Evolutionary conservation across 176 grass and related monocot genomes (phyloP).

Genomic region (Musa acuminata): DNA sequence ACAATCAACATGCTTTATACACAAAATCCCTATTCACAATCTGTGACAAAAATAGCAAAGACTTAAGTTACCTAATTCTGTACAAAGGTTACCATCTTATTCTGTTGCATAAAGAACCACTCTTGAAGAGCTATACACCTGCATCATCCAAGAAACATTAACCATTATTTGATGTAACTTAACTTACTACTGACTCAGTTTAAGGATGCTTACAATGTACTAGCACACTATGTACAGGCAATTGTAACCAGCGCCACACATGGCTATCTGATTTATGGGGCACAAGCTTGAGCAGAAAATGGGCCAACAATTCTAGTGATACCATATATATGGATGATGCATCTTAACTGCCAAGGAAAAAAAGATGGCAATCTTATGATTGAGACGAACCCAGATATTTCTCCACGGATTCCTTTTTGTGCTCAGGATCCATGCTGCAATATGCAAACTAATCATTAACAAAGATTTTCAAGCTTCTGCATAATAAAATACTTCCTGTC

Average conservation of each 20-base stretch:
- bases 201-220: conserved; percentile 18
- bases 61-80: conserved; percentile 3
- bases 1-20: background rate
- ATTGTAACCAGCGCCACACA: background rate
- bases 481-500: background rate
- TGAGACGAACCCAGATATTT: conserved; percentile 72
- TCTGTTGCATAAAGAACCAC: conserved; percentile 26
- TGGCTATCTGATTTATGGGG: background rate
- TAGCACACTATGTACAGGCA: conserved; percentile 17
- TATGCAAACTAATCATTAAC: conserved; percentile 7
- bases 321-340: background rate
- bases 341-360: background rate
- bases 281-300: background rate
- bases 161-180: conserved; percentile 1
- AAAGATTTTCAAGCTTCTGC: conserved; percentile 1
- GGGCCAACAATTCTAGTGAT: conserved; percentile 16
- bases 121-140: conserved; percentile 31
- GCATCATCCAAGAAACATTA: conserved; percentile 14
- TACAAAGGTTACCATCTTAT: conserved; percentile 16
- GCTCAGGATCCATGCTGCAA: conserved; percentile 90
- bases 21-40: background rate
- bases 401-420: conserved; percentile 81
- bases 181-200: background rate
- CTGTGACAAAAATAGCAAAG: background rate
- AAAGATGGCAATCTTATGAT: conserved; percentile 28